phyloP scores from a whole-genome alignment of 768 basidiomycete genomes.

The Agrocybe pediades region DNA sequence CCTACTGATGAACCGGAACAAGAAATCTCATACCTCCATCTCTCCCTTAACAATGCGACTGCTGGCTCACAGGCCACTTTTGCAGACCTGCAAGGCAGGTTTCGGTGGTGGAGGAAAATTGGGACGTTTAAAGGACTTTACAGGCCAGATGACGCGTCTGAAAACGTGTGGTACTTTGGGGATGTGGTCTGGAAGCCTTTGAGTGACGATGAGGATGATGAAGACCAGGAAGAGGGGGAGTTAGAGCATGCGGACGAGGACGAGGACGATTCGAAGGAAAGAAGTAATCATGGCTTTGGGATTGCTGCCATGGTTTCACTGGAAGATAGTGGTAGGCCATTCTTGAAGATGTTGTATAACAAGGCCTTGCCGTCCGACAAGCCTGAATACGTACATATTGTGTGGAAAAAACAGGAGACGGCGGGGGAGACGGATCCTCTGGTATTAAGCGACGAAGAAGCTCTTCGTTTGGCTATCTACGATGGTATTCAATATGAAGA shows the following conservation, averaged over 20 bases:
- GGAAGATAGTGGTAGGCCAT: conserved; percentile 1
- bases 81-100: background rate
- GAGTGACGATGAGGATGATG: background rate
- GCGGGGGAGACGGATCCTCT: background rate
- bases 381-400: background rate
- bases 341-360: conserved; percentile 5
- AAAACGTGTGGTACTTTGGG: conserved; percentile 4
- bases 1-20: background rate
- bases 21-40: background rate
- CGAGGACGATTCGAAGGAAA: background rate
- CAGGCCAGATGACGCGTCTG: background rate
- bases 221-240: background rate
- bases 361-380: background rate
- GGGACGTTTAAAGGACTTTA: conserved; percentile 5
- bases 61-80: background rate
- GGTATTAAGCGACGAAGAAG: background rate
- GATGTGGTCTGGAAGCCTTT: background rate
- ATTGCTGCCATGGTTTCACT: background rate
- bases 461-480: background rate
- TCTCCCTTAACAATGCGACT: background rate
- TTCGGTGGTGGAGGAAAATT: conserved; percentile 9
- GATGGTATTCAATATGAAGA: background rate
- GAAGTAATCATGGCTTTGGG: conserved; percentile 2
- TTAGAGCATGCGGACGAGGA: background rate
- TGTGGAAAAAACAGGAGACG: background rate